Evolutionary conservation across 2,329 filamentous ascomycete genomes (phyloP), one percentile per base, ranked within the genome.

Genomic region (Tetracladium maxilliforme): DNA sequence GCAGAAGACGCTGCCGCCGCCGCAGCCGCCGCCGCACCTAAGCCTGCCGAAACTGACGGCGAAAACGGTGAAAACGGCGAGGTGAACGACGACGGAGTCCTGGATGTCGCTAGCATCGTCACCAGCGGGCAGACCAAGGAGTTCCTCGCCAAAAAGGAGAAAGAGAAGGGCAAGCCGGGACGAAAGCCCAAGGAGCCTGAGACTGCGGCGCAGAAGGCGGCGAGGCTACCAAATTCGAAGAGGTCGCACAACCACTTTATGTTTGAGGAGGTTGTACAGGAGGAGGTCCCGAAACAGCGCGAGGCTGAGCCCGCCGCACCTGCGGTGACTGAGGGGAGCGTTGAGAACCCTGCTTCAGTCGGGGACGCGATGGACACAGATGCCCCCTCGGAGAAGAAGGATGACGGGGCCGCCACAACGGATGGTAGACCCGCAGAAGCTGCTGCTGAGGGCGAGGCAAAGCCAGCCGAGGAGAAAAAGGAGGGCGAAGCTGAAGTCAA

Each of bases 51-150:
- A 28, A 35, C 42, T 6, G 56, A 52, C 7, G 52, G 52, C 10
- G 47, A 48, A 7, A 49, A 44, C 16, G 56, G 49, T 6, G 54
- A 56, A 2, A 46, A 47, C n/a, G 57, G 56, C 30, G 46, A 45
- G 7, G 50, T 53, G 4, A 57, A 62, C 3, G 66, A 72, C 2
- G 80, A 87, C 30, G 81, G 81, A 14, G 78, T 86, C 7, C 57
- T 90, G 4, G 79, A 90, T 37, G 79, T 90, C 23, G 82, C 81
- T n/a, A 77, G 67, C 36, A 86, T 90, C 35, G 80, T 90, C 18
- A 78, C 78, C 2, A 78, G 72, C 37, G 81, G 81, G 16, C 79
- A 83, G 47, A 82, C 82, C 37, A 70, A 72, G 37, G 81, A 90
- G 40, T 87, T 84, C 39, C 55, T 90, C 6, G 81, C 79, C 7